phyloP scores from a whole-genome alignment of 2,329 filamentous ascomycete species.

The Aspergillus sp. region DNA sequence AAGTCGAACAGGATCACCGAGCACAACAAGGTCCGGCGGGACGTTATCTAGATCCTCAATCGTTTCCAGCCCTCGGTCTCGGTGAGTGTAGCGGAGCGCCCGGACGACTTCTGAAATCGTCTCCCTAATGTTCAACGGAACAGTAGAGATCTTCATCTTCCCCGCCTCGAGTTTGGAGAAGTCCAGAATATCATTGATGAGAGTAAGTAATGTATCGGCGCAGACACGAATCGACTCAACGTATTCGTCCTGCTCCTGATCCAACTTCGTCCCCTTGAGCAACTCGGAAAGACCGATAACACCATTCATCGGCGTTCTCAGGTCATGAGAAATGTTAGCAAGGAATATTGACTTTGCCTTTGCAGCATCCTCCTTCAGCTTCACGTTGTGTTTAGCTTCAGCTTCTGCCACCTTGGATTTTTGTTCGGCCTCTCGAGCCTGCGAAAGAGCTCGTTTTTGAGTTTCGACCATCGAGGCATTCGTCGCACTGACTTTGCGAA shows the following conservation, averaged over 20 bases:
- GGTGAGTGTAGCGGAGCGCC: conserved; percentile 63
- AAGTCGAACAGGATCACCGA: conserved; percentile 81
- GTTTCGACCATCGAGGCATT: conserved; percentile 67
- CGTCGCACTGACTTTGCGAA: conserved; percentile 62
- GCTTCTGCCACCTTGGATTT: conserved; percentile 66
- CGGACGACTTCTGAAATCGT: conserved; percentile 65
- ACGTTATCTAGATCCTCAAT: conserved; percentile 64
- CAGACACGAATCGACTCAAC: conserved; percentile 66
- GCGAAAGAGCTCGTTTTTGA: conserved; percentile 62
- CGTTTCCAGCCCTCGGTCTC: conserved; percentile 60
- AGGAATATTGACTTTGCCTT: conserved; percentile 90
- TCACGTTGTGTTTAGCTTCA: conserved; percentile 64
- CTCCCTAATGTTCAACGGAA: conserved; percentile 72
- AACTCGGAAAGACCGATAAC: conserved; percentile 76
- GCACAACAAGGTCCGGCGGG: conserved; percentile 63
- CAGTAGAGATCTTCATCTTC: conserved; percentile 85
- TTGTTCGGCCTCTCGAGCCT: conserved; percentile 62
- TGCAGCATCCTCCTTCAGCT: conserved; percentile 66
- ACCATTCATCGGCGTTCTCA: conserved; percentile 93
- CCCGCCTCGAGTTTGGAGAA: conserved; percentile 85
- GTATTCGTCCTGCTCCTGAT: conserved; percentile 60
- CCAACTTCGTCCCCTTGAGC: conserved; percentile 57
- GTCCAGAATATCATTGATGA: conserved; percentile 89
- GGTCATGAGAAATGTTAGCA: conserved; percentile 83
- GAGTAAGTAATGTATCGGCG: conserved; percentile 73